Evolutionary conservation across 202 grass and related monocot species (phyloP), one percentile per base, ranked within the genome.

Genomic region (Zoysia matrella): DNA sequence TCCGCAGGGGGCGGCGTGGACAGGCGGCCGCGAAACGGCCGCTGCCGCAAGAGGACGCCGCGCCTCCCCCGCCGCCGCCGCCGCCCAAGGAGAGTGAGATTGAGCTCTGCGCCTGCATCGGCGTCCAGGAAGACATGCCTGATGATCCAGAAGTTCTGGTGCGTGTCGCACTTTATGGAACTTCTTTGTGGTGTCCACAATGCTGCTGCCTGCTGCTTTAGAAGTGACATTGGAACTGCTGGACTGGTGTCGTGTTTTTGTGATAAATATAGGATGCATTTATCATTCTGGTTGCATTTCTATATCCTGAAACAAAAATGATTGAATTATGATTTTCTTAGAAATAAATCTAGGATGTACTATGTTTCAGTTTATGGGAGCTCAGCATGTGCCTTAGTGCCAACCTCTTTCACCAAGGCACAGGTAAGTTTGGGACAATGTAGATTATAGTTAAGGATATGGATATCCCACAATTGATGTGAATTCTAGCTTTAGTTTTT

Each of bases 81-180:
- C 81, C 82, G 46, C 84, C 87, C 54, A 99, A 95, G 87, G 89
- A 94, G 54, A 82, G 57, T 77, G 92, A 99, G 80, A 87, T 99
- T 71, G 90, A 94, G 67, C 93, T 99, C 74, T 76, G 70, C 87
- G 91, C 92, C 14, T 77, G 85, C 47, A 87, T 99, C 80, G 12
- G 67, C 60, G 48, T 96, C 41, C 87, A 99, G 22, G 89, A 95
- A 50, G 85, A 87, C 57, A 69, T 92, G 83, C 89, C 96, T 44
- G 90, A 94, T n/a, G 93, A 99, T 71, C 52, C 84, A 63, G 96
- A 99, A 92, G 89, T 99, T 58, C 75, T 99, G 93, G 96, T 96
- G 92, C 3, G 13, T 43, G 61, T 82, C 52, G n/a, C 67, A 47
- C 82, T 51, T 49, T 52, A 10, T 69, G 18, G 52, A 54, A 77